phyloP scores from a whole-genome alignment of 1,284 basidiomycete species.

The Moesziomyces antarcticus region DNA sequence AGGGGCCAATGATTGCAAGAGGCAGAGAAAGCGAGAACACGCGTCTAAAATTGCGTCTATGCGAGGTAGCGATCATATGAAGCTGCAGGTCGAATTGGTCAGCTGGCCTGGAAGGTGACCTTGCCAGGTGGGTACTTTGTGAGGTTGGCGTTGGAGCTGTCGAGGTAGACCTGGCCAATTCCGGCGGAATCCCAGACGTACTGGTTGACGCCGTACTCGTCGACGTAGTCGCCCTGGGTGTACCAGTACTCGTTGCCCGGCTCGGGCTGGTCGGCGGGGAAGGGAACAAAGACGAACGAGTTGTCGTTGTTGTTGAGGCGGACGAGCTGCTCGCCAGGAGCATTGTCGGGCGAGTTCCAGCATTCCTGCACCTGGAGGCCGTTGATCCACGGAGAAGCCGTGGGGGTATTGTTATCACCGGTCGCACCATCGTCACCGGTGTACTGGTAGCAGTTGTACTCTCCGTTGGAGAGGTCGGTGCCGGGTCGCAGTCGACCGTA shows the following conservation, averaged over 20 bases:
- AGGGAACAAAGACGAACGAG: conserved; percentile 11
- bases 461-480: conserved; percentile 6
- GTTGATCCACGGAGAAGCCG: conserved; percentile 5
- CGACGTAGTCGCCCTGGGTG: conserved; percentile 16
- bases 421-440: not conserved
- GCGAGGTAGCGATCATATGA: not conserved
- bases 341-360: conserved; percentile 1
- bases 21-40: no score
- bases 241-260: conserved; percentile 10
- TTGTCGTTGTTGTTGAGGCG: conserved; percentile 14
- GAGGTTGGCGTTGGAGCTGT: conserved; percentile 12
- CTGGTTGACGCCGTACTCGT: conserved; percentile 25
- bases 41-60: not conserved
- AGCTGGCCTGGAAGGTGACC: conserved; percentile 12
- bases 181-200: conserved; percentile 14
- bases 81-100: not conserved
- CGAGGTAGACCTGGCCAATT: conserved; percentile 10
- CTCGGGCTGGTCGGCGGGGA: conserved; percentile 1
- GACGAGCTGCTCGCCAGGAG: conserved; percentile 6
- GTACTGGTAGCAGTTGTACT: conserved; percentile 19
- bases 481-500: conserved; percentile 31
- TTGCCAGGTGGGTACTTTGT: conserved; percentile 26
- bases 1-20: no score
- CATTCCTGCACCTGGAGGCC: conserved; percentile 12
- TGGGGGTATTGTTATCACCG: not conserved